Conservation (phyloP, 2,329 filamentous ascomycete genomes). For the Pezicula carpinea region DNA sequence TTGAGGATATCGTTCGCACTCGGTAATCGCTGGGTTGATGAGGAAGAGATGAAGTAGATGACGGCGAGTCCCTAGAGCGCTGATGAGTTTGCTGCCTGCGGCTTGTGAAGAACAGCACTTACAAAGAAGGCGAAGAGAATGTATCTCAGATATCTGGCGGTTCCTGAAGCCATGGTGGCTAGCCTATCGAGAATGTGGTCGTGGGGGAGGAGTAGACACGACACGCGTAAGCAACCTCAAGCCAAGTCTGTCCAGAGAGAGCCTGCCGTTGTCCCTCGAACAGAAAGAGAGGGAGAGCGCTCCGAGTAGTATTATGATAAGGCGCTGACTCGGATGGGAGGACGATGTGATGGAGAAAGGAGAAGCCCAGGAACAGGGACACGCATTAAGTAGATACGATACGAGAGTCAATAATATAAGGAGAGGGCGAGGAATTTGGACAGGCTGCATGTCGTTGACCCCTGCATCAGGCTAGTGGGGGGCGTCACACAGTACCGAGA, state of each 20-base stretch:
- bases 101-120: constrained; percentile 34
- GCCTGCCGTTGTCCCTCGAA: no score
- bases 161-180: constrained; percentile 27
- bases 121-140: constrained; percentile 82
- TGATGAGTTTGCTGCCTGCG: not conserved
- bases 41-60: constrained; percentile 77
- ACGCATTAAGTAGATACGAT: no score
- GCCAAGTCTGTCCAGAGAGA: not conserved
- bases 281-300: no score
- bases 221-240: not conserved
- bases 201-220: not conserved
- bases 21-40: constrained; percentile 38
- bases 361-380: no score
- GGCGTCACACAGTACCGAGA: no score
- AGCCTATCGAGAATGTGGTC: constrained; percentile 7
- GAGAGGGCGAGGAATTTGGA: no score
- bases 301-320: no score
- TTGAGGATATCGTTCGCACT: constrained; percentile 24
- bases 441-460: no score
- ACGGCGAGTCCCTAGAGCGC: constrained; percentile 55
- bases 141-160: constrained; percentile 67
- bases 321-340: no score
- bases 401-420: no score
- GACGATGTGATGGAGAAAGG: no score
- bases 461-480: no score